Conservation (phyloP, 352 stramenopile genomes). For the Hyaloperonospora brassicae region DNA sequence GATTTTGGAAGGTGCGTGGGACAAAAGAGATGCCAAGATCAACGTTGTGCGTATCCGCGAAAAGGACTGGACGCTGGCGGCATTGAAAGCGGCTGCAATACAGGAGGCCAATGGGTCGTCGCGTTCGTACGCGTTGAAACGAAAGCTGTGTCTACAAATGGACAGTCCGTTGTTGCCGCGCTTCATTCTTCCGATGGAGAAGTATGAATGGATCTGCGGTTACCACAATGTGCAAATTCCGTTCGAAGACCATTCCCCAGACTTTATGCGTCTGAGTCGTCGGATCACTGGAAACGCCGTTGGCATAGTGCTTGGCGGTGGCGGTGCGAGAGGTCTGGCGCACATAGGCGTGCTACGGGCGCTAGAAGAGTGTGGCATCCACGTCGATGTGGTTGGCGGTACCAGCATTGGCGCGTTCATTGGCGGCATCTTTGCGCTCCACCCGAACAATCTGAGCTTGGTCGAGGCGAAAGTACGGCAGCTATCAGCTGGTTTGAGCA, state of each 20-base stretch:
- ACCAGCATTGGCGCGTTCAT: conserved; percentile 88
- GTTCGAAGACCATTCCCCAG: conserved; percentile 59
- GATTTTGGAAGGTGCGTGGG: conserved; percentile 62
- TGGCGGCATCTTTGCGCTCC: conserved; percentile 67
- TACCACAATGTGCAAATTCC: conserved; percentile 83
- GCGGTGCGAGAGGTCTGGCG: conserved; percentile 87
- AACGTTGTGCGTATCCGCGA: conserved; percentile 75
- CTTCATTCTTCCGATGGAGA: conserved; percentile 73
- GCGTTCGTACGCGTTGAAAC: conserved; percentile 44
- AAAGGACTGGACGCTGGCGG: conserved; percentile 63
- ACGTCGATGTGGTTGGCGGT: conserved; percentile 91
- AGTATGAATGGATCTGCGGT: conserved; percentile 80
- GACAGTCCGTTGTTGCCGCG: conserved; percentile 52
- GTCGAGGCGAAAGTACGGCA: conserved; percentile 49
- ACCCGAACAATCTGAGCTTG: conserved; percentile 57
- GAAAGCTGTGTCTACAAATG: conserved; percentile 48
- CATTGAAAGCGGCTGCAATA: conserved; percentile 39
- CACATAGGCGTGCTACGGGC: conserved; percentile 91
- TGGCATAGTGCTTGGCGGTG: conserved; percentile 90
- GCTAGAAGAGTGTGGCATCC: conserved; percentile 87
- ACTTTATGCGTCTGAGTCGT: conserved; percentile 83
- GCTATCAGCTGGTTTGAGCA: conserved; percentile 61
- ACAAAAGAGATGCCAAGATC: conserved; percentile 61
- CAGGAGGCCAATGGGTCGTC: conserved; percentile 41
- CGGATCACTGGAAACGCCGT: conserved; percentile 89